These are phyloP conservation scores for Massarina eburnea DNA, from an alignment of 2,329 filamentous ascomycete species.

Conservation along the genomic window DNA sequence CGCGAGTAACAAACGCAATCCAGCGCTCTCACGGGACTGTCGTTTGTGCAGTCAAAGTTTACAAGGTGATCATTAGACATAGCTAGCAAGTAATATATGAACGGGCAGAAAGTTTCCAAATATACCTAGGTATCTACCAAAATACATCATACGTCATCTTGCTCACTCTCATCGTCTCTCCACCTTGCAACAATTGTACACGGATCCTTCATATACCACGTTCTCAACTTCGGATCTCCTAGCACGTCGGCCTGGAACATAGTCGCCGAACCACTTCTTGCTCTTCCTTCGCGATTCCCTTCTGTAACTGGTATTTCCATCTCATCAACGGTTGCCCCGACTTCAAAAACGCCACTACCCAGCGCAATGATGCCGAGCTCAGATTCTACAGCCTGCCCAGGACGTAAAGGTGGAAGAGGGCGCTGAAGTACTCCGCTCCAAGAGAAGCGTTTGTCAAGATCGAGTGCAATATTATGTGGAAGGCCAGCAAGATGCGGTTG, in stretches of 20 bases:
- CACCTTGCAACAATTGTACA: conserved; percentile 47
- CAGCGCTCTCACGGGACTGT: too few species aligned
- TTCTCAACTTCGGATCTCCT: conserved; percentile 43
- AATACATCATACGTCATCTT: neutral
- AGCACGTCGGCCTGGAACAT: conserved; percentile 31
- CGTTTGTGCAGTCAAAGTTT: too few species aligned
- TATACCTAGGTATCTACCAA: neutral
- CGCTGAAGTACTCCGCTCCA: conserved; percentile 86
- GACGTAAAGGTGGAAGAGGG: conserved; percentile 63
- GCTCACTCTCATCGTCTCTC: neutral
- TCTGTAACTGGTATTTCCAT: conserved; percentile 53
- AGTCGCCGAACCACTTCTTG: conserved; percentile 26
- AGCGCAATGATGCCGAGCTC: conserved; percentile 72
- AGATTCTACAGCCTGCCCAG: conserved; percentile 61
- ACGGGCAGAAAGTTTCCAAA: neutral
- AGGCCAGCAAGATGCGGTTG: conserved; percentile 77
- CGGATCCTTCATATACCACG: conserved; percentile 49
- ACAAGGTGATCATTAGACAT: too few species aligned
- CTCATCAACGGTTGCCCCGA: conserved; percentile 81
- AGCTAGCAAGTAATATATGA: too few species aligned
- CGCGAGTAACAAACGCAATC: too few species aligned
- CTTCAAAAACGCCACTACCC: conserved; percentile 79
- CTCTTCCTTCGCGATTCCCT: conserved; percentile 16
- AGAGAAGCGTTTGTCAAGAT: conserved; percentile 77
- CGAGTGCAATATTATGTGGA: conserved; percentile 70